phyloP scores from a whole-genome alignment of 768 basidiomycete species.

The Neoboletus subvelutipes region DNA sequence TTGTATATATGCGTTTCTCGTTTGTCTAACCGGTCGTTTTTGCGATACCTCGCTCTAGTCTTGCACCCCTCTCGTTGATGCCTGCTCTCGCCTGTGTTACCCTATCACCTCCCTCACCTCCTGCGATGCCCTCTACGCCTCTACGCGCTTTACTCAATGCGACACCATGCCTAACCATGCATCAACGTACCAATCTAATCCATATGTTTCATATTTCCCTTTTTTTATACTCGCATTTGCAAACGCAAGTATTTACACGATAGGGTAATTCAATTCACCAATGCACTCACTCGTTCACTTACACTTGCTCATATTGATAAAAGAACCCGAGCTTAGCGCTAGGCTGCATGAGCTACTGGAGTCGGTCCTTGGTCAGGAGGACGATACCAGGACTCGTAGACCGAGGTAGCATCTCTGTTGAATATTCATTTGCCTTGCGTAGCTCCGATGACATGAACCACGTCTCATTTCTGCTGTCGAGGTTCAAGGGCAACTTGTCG shows the following conservation, averaged over 20 bases:
- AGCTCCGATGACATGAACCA: not conserved
- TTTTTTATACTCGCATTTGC: not conserved
- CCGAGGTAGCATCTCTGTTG: not conserved
- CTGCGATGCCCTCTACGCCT: constrained; percentile 6
- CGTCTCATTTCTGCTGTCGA: not conserved
- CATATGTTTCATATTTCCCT: constrained; percentile 4
- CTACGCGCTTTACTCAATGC: not conserved
- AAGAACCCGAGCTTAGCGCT: not conserved
- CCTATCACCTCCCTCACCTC: not conserved
- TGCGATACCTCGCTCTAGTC: constrained; percentile 15
- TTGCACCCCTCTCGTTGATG: constrained; percentile 12
- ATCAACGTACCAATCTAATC: constrained; percentile 2
- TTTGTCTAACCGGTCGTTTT: constrained; percentile 2
- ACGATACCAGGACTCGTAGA: not conserved
- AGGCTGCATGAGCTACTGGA: not conserved
- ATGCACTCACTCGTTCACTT: constrained; percentile 10
- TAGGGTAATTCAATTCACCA: constrained; percentile 10
- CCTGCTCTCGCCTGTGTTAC: not conserved
- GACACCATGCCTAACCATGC: constrained; percentile 8
- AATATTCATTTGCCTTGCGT: not conserved
- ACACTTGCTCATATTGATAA: not conserved
- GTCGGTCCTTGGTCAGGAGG: not conserved
- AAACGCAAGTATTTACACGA: constrained; percentile 3
- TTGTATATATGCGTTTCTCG: not conserved
- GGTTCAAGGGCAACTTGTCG: not conserved